Conservation (phyloP, 1,284 basidiomycete species). For the Tilletia indica region DNA sequence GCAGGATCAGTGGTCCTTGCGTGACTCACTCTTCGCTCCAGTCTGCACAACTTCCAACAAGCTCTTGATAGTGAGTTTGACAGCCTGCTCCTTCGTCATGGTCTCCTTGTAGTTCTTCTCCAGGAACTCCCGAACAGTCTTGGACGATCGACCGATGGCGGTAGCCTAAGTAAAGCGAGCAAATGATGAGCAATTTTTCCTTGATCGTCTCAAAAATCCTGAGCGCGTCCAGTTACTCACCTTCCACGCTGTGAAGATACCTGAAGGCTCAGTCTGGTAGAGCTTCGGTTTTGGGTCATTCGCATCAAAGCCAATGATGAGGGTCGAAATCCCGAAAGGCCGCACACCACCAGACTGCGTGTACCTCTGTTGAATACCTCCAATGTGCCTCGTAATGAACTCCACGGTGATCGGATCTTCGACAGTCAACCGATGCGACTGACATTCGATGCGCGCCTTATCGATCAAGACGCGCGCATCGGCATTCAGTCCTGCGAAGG, state of each 20-base stretch:
- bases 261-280: slow-evolving; percentile 96
- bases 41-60: slow-evolving; percentile 98
- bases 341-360: slow-evolving; percentile 98
- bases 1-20: neutral
- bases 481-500: slow-evolving; percentile 97
- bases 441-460: slow-evolving; percentile 95
- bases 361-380: slow-evolving; percentile 96
- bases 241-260: slow-evolving; percentile 97
- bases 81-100: slow-evolving; percentile 79
- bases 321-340: slow-evolving; percentile 94
- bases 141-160: slow-evolving; percentile 93
- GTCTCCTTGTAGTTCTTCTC: slow-evolving; percentile 98
- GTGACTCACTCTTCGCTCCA: slow-evolving; percentile 75
- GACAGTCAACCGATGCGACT: slow-evolving; percentile 93
- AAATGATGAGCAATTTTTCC: no score
- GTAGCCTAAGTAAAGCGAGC: slow-evolving; percentile 68
- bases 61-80: slow-evolving; percentile 94
- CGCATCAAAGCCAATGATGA: slow-evolving; percentile 96
- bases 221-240: slow-evolving; percentile 57
- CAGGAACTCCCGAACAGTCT: slow-evolving; percentile 96
- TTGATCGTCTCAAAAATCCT: no score
- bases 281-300: slow-evolving; percentile 78
- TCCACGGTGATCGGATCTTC: slow-evolving; percentile 98
- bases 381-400: slow-evolving; percentile 96
- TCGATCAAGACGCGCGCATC: slow-evolving; percentile 97